These are phyloP conservation scores for Scalesia atractyloides DNA, from an alignment of 129 eudicot species.

Conservation along the genomic window DNA sequence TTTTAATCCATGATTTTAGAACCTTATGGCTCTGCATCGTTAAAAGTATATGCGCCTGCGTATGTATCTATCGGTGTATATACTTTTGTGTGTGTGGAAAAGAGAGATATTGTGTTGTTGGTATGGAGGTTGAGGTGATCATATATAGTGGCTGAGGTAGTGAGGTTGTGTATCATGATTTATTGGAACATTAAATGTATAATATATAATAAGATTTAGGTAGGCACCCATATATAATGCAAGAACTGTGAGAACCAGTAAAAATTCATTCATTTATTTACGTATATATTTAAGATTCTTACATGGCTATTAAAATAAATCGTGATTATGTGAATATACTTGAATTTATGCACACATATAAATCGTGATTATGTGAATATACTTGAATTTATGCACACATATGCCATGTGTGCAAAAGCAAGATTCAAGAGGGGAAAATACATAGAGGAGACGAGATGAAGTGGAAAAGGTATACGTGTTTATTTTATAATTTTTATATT, in stretches of 20 bases:
- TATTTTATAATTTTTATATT: too few relatives aligned
- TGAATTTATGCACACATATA: neutral
- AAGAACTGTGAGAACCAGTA: too few relatives aligned
- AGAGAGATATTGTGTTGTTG: slow-evolving; percentile 20
- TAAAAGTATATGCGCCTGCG: neutral
- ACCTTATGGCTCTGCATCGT: slow-evolving; percentile 35
- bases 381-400: neutral
- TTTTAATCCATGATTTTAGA: slow-evolving; percentile 33
- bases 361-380: too few relatives aligned
- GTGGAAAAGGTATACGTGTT: too few relatives aligned
- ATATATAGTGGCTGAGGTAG: slow-evolving; percentile 39
- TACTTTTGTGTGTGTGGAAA: neutral
- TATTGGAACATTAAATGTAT: slow-evolving; percentile 34
- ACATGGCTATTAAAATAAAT: too few relatives aligned
- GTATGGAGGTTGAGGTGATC: slow-evolving; percentile 26
- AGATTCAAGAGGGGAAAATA: too few relatives aligned
- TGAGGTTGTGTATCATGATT: slow-evolving; percentile 8
- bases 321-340: too few relatives aligned
- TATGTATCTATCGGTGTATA: too few relatives aligned
- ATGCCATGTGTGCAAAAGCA: neutral
- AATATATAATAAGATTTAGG: neutral
- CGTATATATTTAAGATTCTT: too few relatives aligned
- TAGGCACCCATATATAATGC: too few relatives aligned
- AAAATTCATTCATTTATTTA: too few relatives aligned
- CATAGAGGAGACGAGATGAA: too few relatives aligned